These are phyloP conservation scores for Cryptococcus maquisensis DNA, from an alignment of 1,284 basidiomycete genomes.

Conservation along the genomic window DNA sequence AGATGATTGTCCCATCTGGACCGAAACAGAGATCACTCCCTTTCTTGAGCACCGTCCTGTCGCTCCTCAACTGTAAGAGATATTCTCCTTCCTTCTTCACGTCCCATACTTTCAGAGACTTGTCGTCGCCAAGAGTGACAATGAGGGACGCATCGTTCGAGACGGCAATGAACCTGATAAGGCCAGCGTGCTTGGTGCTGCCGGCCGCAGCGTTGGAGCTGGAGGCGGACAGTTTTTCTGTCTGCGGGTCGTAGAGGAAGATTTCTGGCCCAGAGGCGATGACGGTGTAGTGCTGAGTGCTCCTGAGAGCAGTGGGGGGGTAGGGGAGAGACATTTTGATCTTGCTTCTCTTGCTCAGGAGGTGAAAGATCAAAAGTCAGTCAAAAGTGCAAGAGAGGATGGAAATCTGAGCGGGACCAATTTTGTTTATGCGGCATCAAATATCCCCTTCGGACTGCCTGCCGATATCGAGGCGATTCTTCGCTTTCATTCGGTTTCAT, in stretches of 20 bases:
- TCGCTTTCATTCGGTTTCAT: no score
- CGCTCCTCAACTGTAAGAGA: neutral
- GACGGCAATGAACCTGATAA: conserved; percentile 61
- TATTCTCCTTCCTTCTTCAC: conserved; percentile 34
- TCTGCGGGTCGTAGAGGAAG: conserved; percentile 57
- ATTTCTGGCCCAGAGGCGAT: conserved; percentile 62
- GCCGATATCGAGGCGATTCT: no score
- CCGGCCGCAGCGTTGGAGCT: conserved; percentile 3
- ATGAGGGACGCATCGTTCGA: conserved; percentile 55
- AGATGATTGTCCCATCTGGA: conserved; percentile 22
- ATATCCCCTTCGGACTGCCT: no score
- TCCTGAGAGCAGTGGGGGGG: conserved; percentile 20
- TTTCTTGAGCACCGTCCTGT: conserved; percentile 16
- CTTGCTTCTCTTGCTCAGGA: neutral
- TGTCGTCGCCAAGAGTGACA: conserved; percentile 70
- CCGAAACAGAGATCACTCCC: conserved; percentile 25
- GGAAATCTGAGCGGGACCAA: conserved; percentile 7
- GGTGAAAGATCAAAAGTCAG: neutral
- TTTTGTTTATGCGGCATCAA: neutral
- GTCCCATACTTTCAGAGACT: conserved; percentile 69
- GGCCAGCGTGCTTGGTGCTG: conserved; percentile 16
- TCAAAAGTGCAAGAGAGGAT: neutral
- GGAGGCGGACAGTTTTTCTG: conserved; percentile 18
- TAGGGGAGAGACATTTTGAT: conserved; percentile 12
- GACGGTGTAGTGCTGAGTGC: conserved; percentile 51